A percentile compares a stretch with the other conserved stretches of the same genome.
These are phyloP conservation scores for Saccharomycopsis lassenensis DNA, from an alignment of 805 yeast genomes.

Conservation along the genomic window DNA sequence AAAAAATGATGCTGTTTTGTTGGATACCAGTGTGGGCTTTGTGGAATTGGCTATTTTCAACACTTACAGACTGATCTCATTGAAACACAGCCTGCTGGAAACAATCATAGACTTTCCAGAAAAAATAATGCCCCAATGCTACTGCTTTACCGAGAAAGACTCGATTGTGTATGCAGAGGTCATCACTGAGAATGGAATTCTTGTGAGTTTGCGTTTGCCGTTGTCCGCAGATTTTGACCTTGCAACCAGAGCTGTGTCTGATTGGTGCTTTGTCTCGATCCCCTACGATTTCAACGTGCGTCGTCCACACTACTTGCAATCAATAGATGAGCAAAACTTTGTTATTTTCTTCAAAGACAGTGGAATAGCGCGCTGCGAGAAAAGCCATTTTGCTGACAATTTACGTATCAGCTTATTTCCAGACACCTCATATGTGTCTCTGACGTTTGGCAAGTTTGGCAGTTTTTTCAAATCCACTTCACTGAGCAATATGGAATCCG, in stretches of 20 bases:
- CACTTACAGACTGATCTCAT: no score
- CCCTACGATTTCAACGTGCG: constrained; percentile 57
- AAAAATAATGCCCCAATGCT: constrained; percentile 26
- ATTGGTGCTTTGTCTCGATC: constrained; percentile 59
- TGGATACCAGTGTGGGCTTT: no score
- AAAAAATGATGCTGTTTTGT: not conserved
- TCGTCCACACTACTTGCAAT: constrained; percentile 41
- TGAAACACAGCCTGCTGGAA: no score
- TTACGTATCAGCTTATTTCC: constrained; percentile 35
- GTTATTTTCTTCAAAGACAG: constrained; percentile 68
- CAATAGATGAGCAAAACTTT: constrained; percentile 34
- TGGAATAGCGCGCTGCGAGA: constrained; percentile 47
- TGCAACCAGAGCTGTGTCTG: constrained; percentile 22
- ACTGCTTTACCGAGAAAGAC: constrained; percentile 23
- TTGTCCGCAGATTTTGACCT: constrained; percentile 30
- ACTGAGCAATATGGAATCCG: not conserved
- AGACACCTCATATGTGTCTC: constrained; percentile 36
- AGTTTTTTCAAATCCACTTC: constrained; percentile 20
- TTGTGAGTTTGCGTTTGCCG: constrained; percentile 39
- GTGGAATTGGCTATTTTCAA: no score
- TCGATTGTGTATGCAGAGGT: constrained; percentile 38
- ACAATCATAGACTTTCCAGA: constrained; percentile 30
- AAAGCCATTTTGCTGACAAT: constrained; percentile 20
- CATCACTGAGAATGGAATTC: constrained; percentile 38
- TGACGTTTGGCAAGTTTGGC: constrained; percentile 24